Evolutionary conservation across 2,329 filamentous ascomycete species (phyloP).

Genomic region (Fusarium sp.): DNA sequence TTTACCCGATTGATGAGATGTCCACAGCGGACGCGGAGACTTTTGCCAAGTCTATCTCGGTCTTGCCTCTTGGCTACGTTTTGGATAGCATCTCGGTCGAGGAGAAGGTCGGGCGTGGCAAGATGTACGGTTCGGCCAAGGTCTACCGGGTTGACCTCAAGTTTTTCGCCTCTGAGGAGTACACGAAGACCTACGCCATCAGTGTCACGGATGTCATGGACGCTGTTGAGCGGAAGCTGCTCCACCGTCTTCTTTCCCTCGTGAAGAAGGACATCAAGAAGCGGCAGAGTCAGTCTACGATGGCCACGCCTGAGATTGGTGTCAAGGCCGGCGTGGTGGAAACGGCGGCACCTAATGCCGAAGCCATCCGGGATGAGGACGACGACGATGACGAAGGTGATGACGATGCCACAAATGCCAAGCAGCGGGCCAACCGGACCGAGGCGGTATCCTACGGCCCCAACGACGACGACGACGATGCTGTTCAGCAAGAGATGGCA

Average conservation of each 20-base stretch:
- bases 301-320: conserved; percentile 78
- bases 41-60: conserved; percentile 92
- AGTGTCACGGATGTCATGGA: conserved; percentile 76
- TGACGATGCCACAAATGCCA: conserved; percentile 76
- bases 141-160: conserved; percentile 82
- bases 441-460: conserved; percentile 89
- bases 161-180: conserved; percentile 86
- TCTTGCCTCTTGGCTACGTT: conserved; percentile 82
- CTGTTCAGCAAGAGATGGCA: conserved; percentile 70
- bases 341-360: conserved; percentile 52
- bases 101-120: conserved; percentile 78
- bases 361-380: conserved; percentile 50
- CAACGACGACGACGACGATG: conserved; percentile 90
- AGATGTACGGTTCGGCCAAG: conserved; percentile 75
- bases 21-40: conserved; percentile 71
- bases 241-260: conserved; percentile 73
- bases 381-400: conserved; percentile 75
- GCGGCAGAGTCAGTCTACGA: conserved; percentile 69
- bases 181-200: conserved; percentile 85
- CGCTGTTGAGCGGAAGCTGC: conserved; percentile 81
- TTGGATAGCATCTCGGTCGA: conserved; percentile 81
- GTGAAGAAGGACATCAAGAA: conserved; percentile 84
- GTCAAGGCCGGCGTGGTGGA: conserved; percentile 62
- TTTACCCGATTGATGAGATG: conserved; percentile 77
- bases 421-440: conserved; percentile 75